phyloP scores from a whole-genome alignment of 371 early-diverging fungal species.

The Funneliformis caledonium region DNA sequence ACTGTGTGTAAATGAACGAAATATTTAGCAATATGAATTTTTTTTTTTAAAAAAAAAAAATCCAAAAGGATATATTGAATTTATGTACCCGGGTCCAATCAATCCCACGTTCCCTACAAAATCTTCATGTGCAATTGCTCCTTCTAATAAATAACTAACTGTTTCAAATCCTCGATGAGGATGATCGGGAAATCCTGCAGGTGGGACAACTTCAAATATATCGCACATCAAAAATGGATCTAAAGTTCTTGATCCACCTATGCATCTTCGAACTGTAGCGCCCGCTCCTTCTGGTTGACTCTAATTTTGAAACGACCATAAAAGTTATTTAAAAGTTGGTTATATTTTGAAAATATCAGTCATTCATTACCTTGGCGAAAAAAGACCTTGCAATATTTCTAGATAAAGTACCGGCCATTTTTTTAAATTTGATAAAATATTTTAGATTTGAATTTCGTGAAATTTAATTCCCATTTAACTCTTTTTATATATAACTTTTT shows the following conservation, averaged over 20 bases:
- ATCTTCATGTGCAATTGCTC: constrained; percentile 71
- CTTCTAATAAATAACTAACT: constrained; percentile 79
- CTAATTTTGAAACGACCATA: not conserved
- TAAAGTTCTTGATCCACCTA: constrained; percentile 68
- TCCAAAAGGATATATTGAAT: not conserved
- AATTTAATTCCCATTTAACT: too few relatives aligned
- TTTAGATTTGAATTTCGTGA: too few relatives aligned
- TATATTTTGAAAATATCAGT: not conserved
- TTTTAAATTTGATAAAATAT: not conserved
- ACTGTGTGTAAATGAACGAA: not conserved
- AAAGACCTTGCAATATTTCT: constrained; percentile 22
- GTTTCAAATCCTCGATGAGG: constrained; percentile 84
- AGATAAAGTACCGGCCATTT: not conserved
- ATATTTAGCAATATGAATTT: not conserved
- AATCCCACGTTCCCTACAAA: constrained; percentile 79
- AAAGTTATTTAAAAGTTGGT: not conserved
- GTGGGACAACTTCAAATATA: constrained; percentile 65
- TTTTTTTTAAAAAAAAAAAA: not conserved
- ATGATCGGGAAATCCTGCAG: constrained; percentile 68
- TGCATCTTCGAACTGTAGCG: constrained; percentile 69
- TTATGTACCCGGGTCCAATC: constrained; percentile 59
- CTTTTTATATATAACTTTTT: too few relatives aligned
- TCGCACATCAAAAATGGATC: constrained; percentile 92
- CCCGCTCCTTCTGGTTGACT: constrained; percentile 46
- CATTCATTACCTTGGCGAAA: constrained; percentile 14